Percentiles rank a stretch among this genome's conserved stretches.
Evolutionary conservation across 345 rosid genomes (phyloP).

Genomic region (Turnera subulata): DNA sequence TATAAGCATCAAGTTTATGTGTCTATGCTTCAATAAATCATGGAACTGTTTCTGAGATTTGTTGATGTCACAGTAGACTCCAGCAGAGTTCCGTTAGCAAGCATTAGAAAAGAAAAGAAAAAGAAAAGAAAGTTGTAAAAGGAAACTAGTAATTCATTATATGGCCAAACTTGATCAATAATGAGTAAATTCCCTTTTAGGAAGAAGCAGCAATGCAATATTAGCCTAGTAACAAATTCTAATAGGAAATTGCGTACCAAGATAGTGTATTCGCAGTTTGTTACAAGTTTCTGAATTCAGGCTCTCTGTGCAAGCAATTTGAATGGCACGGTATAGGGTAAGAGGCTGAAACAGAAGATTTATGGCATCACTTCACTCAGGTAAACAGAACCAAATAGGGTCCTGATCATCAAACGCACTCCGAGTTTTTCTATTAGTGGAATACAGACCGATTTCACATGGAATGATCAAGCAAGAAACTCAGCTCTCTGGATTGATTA

Average conservation of each 20-base stretch:
- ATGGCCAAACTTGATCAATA: neutral
- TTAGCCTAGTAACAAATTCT: neutral
- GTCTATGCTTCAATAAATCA: neutral
- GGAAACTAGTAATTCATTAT: neutral
- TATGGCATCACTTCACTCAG: neutral
- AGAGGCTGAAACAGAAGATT: slow-evolving; percentile 61
- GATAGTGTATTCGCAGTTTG: slow-evolving; percentile 74
- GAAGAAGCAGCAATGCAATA: neutral
- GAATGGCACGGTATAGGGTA: slow-evolving; percentile 59
- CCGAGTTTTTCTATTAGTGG: too few relatives aligned
- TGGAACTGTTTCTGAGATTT: neutral
- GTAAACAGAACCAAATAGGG: too few relatives aligned
- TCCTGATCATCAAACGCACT: too few relatives aligned
- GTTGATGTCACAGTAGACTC: neutral
- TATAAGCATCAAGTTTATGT: neutral
- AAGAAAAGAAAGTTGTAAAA: neutral
- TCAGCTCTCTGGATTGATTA: neutral
- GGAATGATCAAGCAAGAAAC: slow-evolving; percentile 1
- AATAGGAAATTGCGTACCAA: slow-evolving; percentile 40
- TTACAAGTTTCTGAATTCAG: slow-evolving; percentile 26
- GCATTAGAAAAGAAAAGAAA: neutral
- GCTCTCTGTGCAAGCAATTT: slow-evolving; percentile 42
- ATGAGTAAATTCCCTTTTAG: neutral
- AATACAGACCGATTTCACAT: too few relatives aligned
- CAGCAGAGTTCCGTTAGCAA: neutral